Evolutionary conservation across 352 stramenopile genomes (phyloP).

Genomic region (Poterioochromonas sp.): DNA sequence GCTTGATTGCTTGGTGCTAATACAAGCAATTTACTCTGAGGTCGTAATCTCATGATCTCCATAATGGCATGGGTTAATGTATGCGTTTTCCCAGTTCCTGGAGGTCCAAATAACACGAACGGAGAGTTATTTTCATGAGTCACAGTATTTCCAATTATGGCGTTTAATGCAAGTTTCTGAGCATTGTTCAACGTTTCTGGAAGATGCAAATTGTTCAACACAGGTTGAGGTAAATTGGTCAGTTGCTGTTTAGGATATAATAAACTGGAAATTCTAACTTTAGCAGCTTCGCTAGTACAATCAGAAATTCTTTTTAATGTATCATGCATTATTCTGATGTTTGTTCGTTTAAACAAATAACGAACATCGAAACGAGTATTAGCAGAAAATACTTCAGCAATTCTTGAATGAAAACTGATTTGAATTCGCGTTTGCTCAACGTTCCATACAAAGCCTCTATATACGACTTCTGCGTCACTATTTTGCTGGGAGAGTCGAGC

Average conservation of each 20-base stretch:
- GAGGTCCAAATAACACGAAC: conserved; percentile 41
- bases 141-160: conserved; percentile 16
- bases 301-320: not conserved
- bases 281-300: not conserved
- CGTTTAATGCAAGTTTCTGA: conserved; percentile 31
- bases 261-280: not conserved
- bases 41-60: conserved; percentile 6
- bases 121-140: conserved; percentile 27
- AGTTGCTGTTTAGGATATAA: not conserved
- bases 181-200: not conserved
- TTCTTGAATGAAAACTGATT: not conserved
- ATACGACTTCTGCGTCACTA: not conserved
- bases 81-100: conserved; percentile 41
- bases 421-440: not conserved
- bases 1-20: conserved; percentile 38
- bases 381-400: not conserved
- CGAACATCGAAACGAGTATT: not conserved
- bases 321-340: not conserved
- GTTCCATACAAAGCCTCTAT: conserved; percentile 1
- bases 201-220: not conserved
- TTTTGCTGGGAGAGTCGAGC: not conserved
- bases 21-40: conserved; percentile 34
- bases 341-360: not conserved
- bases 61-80: conserved; percentile 38
- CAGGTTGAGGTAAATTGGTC: not conserved